A percentile compares a stretch with the other conserved stretches of the same genome.
These are phyloP conservation scores for Powellomyces hirtus DNA, from an alignment of 192 early-diverging fungal species.

Conservation along the genomic window DNA sequence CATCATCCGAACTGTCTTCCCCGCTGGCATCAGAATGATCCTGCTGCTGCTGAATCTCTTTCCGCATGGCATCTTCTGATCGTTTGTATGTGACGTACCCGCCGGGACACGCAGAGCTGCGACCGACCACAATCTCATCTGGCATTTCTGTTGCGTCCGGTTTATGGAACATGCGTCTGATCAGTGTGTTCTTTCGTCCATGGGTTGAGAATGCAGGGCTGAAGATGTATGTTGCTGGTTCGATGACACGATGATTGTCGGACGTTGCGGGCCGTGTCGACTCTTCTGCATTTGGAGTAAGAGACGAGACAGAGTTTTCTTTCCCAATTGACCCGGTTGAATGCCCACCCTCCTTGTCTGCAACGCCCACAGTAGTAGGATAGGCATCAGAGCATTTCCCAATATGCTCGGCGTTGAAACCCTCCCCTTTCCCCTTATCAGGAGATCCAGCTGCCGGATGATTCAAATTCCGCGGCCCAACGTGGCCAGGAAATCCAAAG, in stretches of 20 bases:
- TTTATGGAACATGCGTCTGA: conserved; percentile 20
- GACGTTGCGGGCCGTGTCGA: too few relatives aligned
- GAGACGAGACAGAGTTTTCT: neutral
- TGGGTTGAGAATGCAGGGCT: conserved; percentile 24
- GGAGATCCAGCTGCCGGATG: too few relatives aligned
- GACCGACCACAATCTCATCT: conserved; percentile 25
- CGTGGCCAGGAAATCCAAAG: too few relatives aligned
- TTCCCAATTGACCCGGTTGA: neutral
- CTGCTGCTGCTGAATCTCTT: neutral
- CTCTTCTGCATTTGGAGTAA: too few relatives aligned
- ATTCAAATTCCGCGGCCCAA: too few relatives aligned
- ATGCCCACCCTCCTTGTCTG: too few relatives aligned
- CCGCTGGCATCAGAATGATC: neutral
- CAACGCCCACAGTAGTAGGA: too few relatives aligned
- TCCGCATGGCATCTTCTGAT: neutral
- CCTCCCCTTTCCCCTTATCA: too few relatives aligned
- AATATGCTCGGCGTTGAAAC: too few relatives aligned
- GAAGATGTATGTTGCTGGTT: conserved; percentile 27
- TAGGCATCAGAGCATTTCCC: too few relatives aligned
- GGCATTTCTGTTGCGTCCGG: conserved; percentile 10
- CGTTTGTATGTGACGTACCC: conserved; percentile 3
- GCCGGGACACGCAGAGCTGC: neutral
- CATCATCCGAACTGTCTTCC: conserved; percentile 1
- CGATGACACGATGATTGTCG: too few relatives aligned
- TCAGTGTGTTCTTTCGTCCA: conserved; percentile 24